phyloP scores from a whole-genome alignment of 1,284 basidiomycete species.

The Cystobasidiaceae sp. region DNA sequence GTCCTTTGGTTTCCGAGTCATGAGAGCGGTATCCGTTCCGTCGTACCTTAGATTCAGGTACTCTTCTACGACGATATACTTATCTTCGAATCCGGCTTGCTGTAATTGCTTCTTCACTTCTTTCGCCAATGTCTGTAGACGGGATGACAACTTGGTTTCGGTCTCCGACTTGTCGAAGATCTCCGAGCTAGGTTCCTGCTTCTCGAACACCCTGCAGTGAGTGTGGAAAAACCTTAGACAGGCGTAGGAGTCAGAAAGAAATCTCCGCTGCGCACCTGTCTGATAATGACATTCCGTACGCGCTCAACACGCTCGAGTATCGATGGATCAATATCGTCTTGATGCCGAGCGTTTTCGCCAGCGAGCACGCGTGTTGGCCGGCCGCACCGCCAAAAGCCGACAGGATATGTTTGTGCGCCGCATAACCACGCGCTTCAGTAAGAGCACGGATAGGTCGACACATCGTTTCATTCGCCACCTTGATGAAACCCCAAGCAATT shows the following conservation, averaged over 20 bases:
- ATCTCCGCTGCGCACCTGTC: conserved; percentile 54
- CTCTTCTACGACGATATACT: conserved; percentile 66
- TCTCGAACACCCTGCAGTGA: conserved; percentile 34
- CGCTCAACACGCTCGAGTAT: conserved; percentile 79
- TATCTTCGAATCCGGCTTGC: conserved; percentile 70
- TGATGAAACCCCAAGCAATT: conserved; percentile 68
- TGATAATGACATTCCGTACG: conserved; percentile 81
- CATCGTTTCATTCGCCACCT: conserved; percentile 36
- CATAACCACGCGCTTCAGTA: conserved; percentile 38
- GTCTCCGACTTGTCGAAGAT: conserved; percentile 47
- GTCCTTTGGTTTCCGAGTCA: conserved; percentile 62
- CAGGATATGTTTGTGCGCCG: conserved; percentile 32
- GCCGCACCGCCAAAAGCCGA: conserved; percentile 50
- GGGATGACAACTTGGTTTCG: conserved; percentile 54
- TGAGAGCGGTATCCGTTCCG: conserved; percentile 80
- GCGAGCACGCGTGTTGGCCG: conserved; percentile 86
- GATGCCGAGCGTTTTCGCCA: conserved; percentile 73
- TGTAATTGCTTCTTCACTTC: conserved; percentile 63
- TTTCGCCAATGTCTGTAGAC: conserved; percentile 62
- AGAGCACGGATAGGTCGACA: conserved; percentile 36
- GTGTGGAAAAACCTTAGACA: background rate
- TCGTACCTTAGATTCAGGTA: conserved; percentile 75
- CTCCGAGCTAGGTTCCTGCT: conserved; percentile 36
- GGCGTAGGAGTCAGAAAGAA: background rate
- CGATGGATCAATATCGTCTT: conserved; percentile 76